These are phyloP conservation scores for Hymenoscyphus salicellus DNA, from an alignment of 2,329 filamentous ascomycete species.

Conservation along the genomic window DNA sequence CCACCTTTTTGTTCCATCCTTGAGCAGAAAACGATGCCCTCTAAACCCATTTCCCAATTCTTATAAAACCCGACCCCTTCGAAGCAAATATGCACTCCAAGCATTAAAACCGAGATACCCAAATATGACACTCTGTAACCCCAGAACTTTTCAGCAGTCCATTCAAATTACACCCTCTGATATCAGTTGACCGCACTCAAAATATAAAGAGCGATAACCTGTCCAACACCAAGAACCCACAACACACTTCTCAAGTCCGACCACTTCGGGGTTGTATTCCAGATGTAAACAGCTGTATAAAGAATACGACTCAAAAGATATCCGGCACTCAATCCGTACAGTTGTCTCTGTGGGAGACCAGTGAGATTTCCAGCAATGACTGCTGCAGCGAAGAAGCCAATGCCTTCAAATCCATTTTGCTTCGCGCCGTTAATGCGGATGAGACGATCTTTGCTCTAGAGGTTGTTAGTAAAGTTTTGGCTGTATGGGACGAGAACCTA, in stretches of 20 bases:
- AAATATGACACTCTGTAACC: neutral
- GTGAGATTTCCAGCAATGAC: slow-evolving; percentile 10
- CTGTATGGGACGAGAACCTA: slow-evolving; percentile 11
- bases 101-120: neutral
- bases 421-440: slow-evolving; percentile 8
- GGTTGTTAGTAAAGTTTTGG: neutral
- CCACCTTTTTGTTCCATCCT: too few relatives aligned
- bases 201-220: slow-evolving; percentile 5
- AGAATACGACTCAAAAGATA: slow-evolving; percentile 4
- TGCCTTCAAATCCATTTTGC: slow-evolving; percentile 11
- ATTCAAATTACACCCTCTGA: neutral
- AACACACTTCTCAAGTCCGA: slow-evolving; percentile 1
- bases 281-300: neutral
- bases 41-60: too few relatives aligned
- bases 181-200: neutral
- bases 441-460: slow-evolving; percentile 5
- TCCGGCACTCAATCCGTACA: slow-evolving; percentile 2
- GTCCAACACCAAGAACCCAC: slow-evolving; percentile 1
- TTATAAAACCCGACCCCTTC: neutral
- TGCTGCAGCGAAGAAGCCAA: slow-evolving; percentile 9
- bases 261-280: neutral
- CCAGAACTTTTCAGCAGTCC: neutral
- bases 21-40: too few relatives aligned
- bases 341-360: neutral
- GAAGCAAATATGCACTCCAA: neutral